Conservation (phyloP, 1,139 yeast species). For the Pichia sp. region DNA sequence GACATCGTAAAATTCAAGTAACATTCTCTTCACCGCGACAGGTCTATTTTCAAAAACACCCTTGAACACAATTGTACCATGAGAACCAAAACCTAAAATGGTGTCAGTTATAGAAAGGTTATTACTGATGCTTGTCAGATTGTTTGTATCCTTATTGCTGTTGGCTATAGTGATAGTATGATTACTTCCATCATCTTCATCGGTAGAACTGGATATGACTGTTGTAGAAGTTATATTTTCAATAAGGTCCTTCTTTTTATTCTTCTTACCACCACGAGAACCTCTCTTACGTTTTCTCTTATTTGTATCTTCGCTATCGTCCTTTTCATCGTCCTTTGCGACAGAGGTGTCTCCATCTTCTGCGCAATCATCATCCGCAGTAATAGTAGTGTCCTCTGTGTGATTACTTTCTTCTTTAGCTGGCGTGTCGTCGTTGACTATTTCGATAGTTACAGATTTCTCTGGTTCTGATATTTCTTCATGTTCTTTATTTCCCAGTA, state of each 20-base stretch:
- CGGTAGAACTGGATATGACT: conserved; percentile 1
- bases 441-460: not conserved
- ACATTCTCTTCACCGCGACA: conserved; percentile 94
- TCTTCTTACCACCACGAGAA: conserved; percentile 75
- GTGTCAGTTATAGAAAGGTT: conserved; percentile 67
- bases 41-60: conserved; percentile 91
- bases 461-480: not conserved
- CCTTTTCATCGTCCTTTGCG: conserved; percentile 5
- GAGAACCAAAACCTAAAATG: conserved; percentile 91
- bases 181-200: conserved; percentile 21
- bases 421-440: not conserved
- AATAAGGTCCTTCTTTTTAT: conserved; percentile 38
- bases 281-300: conserved; percentile 75
- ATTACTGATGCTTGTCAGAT: conserved; percentile 31
- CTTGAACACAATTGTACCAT: conserved; percentile 91
- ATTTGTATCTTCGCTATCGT: conserved; percentile 6
- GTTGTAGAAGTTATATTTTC: conserved; percentile 3
- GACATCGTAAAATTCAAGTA: conserved; percentile 87
- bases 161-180: not conserved
- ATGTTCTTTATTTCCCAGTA: not conserved
- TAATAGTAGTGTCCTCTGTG: too few relatives aligned
- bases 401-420: too few relatives aligned
- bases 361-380: not conserved
- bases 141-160: not conserved
- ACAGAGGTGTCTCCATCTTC: too few relatives aligned